Evolutionary conservation across 2,329 filamentous ascomycete genomes (phyloP).

Genomic region (Diaporthe batatas): DNA sequence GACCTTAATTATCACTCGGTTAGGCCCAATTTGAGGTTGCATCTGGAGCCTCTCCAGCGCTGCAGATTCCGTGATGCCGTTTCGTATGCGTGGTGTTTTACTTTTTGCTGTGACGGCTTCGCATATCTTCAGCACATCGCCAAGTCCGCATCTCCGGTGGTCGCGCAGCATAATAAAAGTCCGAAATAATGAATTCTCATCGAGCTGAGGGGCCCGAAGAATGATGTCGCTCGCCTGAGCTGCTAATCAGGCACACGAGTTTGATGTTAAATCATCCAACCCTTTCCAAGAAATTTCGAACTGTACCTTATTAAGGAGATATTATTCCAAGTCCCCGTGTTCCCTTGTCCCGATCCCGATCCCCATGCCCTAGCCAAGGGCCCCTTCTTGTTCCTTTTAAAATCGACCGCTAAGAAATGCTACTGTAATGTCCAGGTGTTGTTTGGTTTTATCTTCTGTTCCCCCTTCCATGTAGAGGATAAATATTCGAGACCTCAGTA

Average conservation of each 20-base stretch:
- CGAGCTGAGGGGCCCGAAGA: neutral
- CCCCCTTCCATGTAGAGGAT: neutral
- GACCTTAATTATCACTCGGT: neutral
- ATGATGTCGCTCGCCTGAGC: neutral
- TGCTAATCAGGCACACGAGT: neutral
- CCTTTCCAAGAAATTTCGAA: neutral
- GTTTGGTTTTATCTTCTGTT: neutral
- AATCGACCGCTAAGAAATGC: neutral
- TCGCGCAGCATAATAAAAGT: neutral
- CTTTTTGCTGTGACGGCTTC: neutral
- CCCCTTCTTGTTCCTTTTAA: neutral
- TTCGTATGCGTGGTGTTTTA: neutral
- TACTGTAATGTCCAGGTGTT: neutral
- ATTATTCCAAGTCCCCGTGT: neutral
- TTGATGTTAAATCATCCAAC: neutral
- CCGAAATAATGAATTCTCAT: neutral
- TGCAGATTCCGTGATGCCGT: conserved; percentile 26
- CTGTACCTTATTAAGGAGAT: neutral
- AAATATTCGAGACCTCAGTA: neutral
- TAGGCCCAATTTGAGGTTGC: neutral
- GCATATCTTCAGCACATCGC: conserved; percentile 20
- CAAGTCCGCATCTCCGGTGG: neutral
- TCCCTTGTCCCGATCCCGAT: neutral
- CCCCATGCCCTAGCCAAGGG: neutral
- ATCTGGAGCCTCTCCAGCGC: neutral